Percentiles rank a stretch among this genome's conserved stretches.
Evolutionary conservation across 2,329 filamentous ascomycete genomes (phyloP).

Genomic region (Exophiala lecanii-corni): DNA sequence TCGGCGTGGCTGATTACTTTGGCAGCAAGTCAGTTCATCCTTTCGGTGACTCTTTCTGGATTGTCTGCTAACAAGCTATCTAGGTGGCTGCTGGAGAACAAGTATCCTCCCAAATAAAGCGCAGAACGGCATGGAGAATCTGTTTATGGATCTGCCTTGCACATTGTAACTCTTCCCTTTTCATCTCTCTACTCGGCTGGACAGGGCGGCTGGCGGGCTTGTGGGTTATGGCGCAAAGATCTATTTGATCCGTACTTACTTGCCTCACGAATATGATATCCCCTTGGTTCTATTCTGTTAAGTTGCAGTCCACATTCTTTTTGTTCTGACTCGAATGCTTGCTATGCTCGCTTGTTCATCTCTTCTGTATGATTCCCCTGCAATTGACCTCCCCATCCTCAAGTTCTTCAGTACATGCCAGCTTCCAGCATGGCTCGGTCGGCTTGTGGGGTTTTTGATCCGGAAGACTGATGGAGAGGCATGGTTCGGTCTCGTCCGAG

Average conservation of each 20-base stretch:
- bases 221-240: conserved; percentile 4
- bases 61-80: conserved; percentile 3
- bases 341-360: too few relatives aligned
- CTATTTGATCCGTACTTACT: conserved; percentile 8
- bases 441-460: too few relatives aligned
- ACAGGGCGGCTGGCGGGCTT: conserved; percentile 16
- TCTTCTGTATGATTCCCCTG: too few relatives aligned
- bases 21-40: conserved; percentile 44
- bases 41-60: background rate
- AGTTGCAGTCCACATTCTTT: too few relatives aligned
- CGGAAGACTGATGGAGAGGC: too few relatives aligned
- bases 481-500: too few relatives aligned
- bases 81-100: conserved; percentile 49
- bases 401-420: too few relatives aligned
- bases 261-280: conserved; percentile 23
- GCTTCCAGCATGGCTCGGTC: too few relatives aligned
- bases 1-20: conserved; percentile 44
- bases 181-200: conserved; percentile 21
- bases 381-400: too few relatives aligned
- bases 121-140: too few relatives aligned
- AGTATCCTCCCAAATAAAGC: conserved; percentile 44
- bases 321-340: too few relatives aligned
- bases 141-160: background rate
- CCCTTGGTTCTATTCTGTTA: too few relatives aligned
- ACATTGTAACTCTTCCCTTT: conserved; percentile 12